Evolutionary conservation across 2,329 filamentous ascomycete genomes (phyloP), one percentile per base, ranked within the genome.

Genomic region (Colletotrichum eleusines): DNA sequence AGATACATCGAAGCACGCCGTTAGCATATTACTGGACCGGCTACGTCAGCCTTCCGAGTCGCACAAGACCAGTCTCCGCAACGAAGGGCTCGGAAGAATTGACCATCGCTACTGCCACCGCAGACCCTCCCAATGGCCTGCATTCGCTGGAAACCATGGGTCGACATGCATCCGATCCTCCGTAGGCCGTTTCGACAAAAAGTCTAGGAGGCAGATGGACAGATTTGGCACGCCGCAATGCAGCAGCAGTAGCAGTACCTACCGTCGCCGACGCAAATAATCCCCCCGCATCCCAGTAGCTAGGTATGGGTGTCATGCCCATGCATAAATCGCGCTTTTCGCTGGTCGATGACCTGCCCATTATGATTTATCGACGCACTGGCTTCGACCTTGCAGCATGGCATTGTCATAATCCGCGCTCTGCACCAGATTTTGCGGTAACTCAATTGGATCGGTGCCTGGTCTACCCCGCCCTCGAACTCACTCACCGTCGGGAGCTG

Each of bases 271-370:
- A 59, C 20, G 55, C 67, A 26, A 60, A 33, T 28, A 50, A 46
- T 67, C 57, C 68, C 63, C 64, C 64, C 58, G 57, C 51, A 63
- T 57, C 40, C 46, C 46, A 48, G 46, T 48, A 48, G 46, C n/a
- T 23, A 48, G 18, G 5, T 5, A 12, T 14, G 35, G 46, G 20
- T 33, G 48, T 55, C 50, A 26, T 71, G 68, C 28, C 28, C 51
- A 71, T 62, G 68, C 68, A 67, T 62, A 62, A 70, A 70, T 58
- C 63, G 57, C 68, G 68, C 68, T 70, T 28, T 38, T 23, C 46
- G 55, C 57, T 23, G 53, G 48, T 14, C 20, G 31, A n/a, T n/a
- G n/a, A 61, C 26, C 48, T 60, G 55, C 48, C 55, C 54, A 33
- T 33, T 48, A n/a, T n/a, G n/a, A n/a, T n/a, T n/a, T n/a, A 23